Conservation (phyloP, 257 asterid genomes). For the Solanum pinnatisectum region DNA sequence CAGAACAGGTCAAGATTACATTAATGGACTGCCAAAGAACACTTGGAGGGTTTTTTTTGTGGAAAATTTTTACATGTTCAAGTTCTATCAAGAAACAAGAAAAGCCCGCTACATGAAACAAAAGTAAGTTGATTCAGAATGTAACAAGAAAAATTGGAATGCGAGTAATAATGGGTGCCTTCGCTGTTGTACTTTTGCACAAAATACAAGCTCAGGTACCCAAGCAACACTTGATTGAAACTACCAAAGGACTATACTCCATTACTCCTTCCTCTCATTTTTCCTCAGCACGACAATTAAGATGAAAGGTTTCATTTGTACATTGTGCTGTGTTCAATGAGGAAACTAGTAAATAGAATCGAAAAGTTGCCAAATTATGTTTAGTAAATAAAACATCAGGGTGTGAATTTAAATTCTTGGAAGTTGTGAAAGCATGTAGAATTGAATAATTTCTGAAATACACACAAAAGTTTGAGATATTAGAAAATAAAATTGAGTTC, state of each 20-base stretch:
- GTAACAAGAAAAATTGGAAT: background rate
- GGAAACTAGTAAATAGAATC: background rate
- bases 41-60: background rate
- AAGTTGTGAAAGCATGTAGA: background rate
- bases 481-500: background rate
- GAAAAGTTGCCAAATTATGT: background rate
- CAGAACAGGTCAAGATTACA: background rate
- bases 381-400: background rate
- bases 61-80: background rate
- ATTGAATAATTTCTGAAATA: background rate
- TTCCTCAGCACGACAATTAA: background rate
- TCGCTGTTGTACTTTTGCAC: background rate
- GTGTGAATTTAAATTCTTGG: background rate
- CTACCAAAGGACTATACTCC: background rate
- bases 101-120: background rate
- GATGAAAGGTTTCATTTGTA: background rate
- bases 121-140: background rate
- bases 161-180: background rate
- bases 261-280: background rate
- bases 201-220: background rate
- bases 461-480: background rate
- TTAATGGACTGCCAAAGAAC: background rate
- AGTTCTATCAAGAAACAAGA: background rate
- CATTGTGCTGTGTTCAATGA: background rate
- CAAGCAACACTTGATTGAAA: background rate